phyloP scores from a whole-genome alignment of 2,329 filamentous ascomycete genomes.

The Epichloe festucae region DNA sequence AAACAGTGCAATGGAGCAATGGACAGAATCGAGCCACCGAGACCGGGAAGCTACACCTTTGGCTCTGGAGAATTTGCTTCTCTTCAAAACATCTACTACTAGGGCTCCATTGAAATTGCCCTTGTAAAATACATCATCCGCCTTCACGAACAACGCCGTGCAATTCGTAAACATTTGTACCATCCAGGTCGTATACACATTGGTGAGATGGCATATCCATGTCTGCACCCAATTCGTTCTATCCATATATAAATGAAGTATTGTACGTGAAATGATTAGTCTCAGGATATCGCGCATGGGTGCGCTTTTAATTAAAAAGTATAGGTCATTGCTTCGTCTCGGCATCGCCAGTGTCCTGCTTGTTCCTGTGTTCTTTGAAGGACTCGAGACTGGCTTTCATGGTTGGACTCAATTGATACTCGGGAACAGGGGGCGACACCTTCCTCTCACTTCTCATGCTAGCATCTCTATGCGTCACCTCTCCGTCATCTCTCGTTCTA shows the following conservation, averaged over 20 bases:
- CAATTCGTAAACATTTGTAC: neutral
- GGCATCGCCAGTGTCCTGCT: neutral
- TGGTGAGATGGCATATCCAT: neutral
- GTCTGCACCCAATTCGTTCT: neutral
- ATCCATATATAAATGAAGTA: neutral
- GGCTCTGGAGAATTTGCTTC: neutral
- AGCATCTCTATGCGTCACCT: neutral
- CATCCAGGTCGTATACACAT: neutral
- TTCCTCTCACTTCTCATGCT: conserved; percentile 23
- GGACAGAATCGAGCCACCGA: too few species aligned
- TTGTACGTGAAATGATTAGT: neutral
- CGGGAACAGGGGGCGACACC: conserved; percentile 48
- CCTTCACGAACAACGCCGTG: neutral
- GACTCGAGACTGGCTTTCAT: conserved; percentile 27
- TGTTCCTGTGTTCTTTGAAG: neutral
- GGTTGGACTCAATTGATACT: conserved; percentile 46
- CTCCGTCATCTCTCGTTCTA: neutral
- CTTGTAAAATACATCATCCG: neutral
- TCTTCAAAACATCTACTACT: neutral
- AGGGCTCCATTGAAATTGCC: neutral
- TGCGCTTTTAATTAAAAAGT: neutral
- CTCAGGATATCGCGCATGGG: neutral
- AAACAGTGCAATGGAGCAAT: too few species aligned
- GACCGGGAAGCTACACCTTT: too few species aligned
- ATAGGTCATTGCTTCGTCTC: neutral